Evolutionary conservation across 495 filamentous ascomycete genomes (phyloP).

Genomic region (Pyrenula aspistea): DNA sequence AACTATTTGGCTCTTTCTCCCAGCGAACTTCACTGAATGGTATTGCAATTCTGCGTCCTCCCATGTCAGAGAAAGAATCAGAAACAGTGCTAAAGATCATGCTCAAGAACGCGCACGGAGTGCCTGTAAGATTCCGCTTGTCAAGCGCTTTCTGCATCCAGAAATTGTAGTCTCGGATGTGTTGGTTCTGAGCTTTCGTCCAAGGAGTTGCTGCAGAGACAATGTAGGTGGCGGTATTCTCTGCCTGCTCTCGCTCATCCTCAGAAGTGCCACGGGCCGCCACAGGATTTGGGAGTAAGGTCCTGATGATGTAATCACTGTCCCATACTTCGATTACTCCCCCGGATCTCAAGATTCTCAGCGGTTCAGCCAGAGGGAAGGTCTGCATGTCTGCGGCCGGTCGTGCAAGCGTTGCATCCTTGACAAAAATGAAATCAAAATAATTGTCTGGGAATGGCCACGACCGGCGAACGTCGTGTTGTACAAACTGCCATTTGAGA

Average conservation of each 20-base stretch:
- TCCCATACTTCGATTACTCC: constrained; percentile 84
- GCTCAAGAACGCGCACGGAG: constrained; percentile 70
- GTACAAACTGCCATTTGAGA: constrained; percentile 79
- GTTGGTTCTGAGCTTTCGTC: constrained; percentile 63
- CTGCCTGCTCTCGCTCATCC: constrained; percentile 48
- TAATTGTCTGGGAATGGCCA: constrained; percentile 72
- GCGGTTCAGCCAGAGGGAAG: constrained; percentile 56
- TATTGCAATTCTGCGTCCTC: constrained; percentile 66
- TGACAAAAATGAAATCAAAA: constrained; percentile 85
- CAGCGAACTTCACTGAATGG: constrained; percentile 79
- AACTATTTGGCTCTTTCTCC: constrained; percentile 55
- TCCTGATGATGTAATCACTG: constrained; percentile 64
- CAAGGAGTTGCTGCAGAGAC: constrained; percentile 79
- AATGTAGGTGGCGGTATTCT: constrained; percentile 63
- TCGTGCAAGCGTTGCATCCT: constrained; percentile 66
- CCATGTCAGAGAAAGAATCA: constrained; percentile 56
- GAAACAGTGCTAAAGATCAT: constrained; percentile 72
- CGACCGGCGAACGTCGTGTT: constrained; percentile 65
- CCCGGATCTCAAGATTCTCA: constrained; percentile 66
- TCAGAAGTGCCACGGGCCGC: constrained; percentile 37
- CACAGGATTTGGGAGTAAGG: constrained; percentile 62
- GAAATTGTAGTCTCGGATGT: constrained; percentile 69
- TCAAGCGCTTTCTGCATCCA: constrained; percentile 74
- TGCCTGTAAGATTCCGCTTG: constrained; percentile 50
- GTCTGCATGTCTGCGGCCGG: constrained; percentile 50